A percentile compares a stretch with the other conserved stretches of the same genome.
These are phyloP conservation scores for Fraxinus platypoda DNA, from an alignment of 305 asterid genomes.

Conservation along the genomic window DNA sequence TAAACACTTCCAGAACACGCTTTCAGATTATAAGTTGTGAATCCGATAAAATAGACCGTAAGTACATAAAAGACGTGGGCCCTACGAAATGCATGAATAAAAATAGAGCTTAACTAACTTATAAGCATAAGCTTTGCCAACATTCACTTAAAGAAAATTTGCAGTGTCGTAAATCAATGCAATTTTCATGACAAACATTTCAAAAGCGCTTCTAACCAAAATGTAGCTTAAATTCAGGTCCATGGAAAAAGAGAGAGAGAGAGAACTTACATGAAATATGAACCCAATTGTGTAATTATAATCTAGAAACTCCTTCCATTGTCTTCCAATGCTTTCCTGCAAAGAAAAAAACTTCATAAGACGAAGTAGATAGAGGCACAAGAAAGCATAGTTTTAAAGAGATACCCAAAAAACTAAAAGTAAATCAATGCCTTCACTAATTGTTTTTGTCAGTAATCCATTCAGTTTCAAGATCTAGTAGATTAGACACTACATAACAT, in stretches of 20 bases:
- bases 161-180: not conserved
- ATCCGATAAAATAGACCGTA: too few species aligned
- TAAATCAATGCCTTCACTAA: not conserved
- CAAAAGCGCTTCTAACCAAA: not conserved
- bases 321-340: constrained; percentile 86
- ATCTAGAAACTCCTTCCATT: constrained; percentile 88
- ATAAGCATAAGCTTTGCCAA: not conserved
- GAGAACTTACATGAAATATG: constrained; percentile 67
- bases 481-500: not conserved
- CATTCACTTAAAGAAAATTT: not conserved
- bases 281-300: constrained; percentile 68
- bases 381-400: not conserved
- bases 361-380: not conserved
- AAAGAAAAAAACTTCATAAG: not conserved
- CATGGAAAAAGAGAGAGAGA: not conserved
- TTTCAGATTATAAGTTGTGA: too few species aligned
- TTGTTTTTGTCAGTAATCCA: not conserved
- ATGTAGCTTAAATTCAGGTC: not conserved
- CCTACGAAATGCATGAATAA: not conserved
- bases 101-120: not conserved
- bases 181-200: not conserved
- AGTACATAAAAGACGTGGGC: not conserved
- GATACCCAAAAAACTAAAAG: not conserved
- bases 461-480: constrained; percentile 9
- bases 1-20: not conserved